Conservation (phyloP, 192 early-diverging fungal species). For the Dissophora globulifera region DNA sequence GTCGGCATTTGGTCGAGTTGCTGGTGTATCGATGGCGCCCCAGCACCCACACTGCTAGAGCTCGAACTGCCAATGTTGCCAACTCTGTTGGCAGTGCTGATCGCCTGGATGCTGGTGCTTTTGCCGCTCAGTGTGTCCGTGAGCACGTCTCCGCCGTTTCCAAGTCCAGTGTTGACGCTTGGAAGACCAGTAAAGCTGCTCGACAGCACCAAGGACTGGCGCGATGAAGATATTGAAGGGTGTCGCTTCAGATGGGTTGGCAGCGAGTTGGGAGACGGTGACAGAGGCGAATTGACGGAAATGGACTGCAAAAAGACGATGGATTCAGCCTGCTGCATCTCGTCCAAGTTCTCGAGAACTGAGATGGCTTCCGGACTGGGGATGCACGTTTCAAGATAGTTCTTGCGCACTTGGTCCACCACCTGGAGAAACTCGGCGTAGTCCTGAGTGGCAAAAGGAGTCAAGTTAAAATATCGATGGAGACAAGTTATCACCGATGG, state of each 20-base stretch:
- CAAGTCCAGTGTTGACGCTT: not conserved
- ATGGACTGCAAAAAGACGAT: conserved; percentile 17
- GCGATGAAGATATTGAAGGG: not conserved
- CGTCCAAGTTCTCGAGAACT: conserved; percentile 25
- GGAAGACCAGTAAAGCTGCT: too few species aligned
- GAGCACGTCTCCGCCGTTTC: not conserved
- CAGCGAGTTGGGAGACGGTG: not conserved
- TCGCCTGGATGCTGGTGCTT: conserved; percentile 2
- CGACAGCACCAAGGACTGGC: not conserved
- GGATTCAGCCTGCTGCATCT: conserved; percentile 41
- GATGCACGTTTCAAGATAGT: conserved; percentile 31
- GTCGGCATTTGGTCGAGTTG: not conserved
- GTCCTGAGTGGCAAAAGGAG: conserved; percentile 2
- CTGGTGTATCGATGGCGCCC: not conserved
- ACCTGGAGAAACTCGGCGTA: conserved; percentile 18
- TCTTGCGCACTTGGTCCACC: conserved; percentile 26
- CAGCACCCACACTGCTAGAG: not conserved
- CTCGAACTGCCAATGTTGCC: not conserved
- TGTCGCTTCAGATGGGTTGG: conserved; percentile 9
- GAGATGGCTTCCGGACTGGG: conserved; percentile 38
- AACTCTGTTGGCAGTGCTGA: not conserved
- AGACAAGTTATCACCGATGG: too few species aligned
- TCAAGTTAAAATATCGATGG: not conserved
- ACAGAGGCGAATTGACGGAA: not conserved
- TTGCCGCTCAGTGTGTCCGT: conserved; percentile 1